Conservation (phyloP, 768 basidiomycete species). For the Dacryopinax primogenitus region DNA sequence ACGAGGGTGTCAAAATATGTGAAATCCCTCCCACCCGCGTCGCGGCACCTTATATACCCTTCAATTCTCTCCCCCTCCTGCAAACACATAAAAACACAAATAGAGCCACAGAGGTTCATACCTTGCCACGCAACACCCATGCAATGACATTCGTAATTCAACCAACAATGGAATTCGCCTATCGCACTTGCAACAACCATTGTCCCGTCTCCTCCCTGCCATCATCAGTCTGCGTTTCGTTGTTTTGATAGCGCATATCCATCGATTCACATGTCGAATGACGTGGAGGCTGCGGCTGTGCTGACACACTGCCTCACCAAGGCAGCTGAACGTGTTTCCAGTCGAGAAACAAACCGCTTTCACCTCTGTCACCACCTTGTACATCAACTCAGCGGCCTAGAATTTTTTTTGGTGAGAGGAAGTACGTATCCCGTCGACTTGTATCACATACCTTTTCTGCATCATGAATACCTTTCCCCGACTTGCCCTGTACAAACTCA, state of each 20-base stretch:
- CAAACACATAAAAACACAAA: constrained; percentile 5
- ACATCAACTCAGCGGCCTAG: constrained; percentile 22
- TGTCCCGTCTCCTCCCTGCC: not conserved
- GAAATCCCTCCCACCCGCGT: too few relatives aligned
- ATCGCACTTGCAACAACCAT: not conserved
- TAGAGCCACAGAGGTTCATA: too few relatives aligned
- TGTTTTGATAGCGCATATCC: not conserved
- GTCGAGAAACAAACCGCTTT: constrained; percentile 23
- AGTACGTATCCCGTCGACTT: too few relatives aligned
- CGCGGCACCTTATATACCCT: not conserved
- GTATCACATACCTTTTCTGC: constrained; percentile 24
- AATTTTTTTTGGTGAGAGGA: too few relatives aligned
- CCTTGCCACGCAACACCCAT: too few relatives aligned
- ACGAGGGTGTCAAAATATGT: too few relatives aligned
- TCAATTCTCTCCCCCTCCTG: not conserved
- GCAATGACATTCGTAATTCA: too few relatives aligned
- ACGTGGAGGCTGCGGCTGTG: constrained; percentile 2
- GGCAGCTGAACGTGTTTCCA: constrained; percentile 25
- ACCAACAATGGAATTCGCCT: too few relatives aligned
- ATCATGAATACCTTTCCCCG: constrained; percentile 25
- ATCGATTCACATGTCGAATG: not conserved
- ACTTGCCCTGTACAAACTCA: constrained; percentile 17
- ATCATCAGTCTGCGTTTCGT: constrained; percentile 6
- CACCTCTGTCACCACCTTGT: constrained; percentile 17
- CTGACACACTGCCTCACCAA: constrained; percentile 18